Evolutionary conservation across 108 stramenopile species (phyloP), one percentile per base, ranked within the genome.

Genomic region (Fistulifera pelliculosa): DNA sequence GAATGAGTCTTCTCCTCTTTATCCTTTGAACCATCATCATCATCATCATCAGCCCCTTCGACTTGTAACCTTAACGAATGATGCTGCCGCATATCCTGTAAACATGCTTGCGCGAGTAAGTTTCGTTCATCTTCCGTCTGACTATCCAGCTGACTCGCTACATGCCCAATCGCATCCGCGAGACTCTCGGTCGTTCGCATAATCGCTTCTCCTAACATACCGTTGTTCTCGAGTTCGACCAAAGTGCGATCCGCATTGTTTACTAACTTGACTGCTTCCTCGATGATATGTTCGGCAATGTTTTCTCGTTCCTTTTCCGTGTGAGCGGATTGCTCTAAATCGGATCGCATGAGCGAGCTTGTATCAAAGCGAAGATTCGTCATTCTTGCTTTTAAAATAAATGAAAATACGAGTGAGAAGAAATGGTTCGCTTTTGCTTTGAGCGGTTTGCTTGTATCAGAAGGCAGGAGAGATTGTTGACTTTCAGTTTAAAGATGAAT

Each of bases 181-280:
- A 90, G 58, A 53, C 85, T 84, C n/a, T 69, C 28, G 39, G 79
- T 79, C 31, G 61, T 56, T n/a, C 88, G 63, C 14, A 80, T 22
- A 51, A 90, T 77, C 7, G 80, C 84, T 27, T 75, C 49, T 4
- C 77, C 79, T 0, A 90, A 45, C 47, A 77, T 54, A n/a, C 28
- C 38, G 24, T 81, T 59, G 22, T 56, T 21, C 6, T 19, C 16
- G 11, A 45, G 4, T 6, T 45, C 44, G 6, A 5, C 6, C 11
- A 45, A 21, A 3, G 44, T 19, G 11, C 19, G 19, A 21, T 45
- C 44, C 19, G 44, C 44, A 19, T 19, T 4, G 11, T 45, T 4
- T 21, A 45, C 4, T 3, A 45, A 45, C 5, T 45, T 45, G 4
- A 6, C 44, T 19, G 21, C 44, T 45, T 45, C 19, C 6, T 45